Percentiles rank a stretch among this genome's conserved stretches.
Evolutionary conservation across 1,139 yeast species (phyloP).

Genomic region (Candida sp.): DNA sequence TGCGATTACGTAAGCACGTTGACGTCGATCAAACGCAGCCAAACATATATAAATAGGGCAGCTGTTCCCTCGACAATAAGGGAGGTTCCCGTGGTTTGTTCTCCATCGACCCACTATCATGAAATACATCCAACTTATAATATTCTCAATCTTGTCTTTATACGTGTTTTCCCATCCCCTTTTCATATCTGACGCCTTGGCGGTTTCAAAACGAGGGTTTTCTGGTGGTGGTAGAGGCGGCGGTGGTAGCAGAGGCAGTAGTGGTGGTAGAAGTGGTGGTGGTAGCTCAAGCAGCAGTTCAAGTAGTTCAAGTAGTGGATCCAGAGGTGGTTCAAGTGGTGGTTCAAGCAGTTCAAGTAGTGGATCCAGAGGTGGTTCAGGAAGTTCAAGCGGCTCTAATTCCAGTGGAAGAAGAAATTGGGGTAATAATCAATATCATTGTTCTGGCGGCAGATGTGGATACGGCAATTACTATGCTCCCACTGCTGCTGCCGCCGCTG

Average conservation of each 20-base stretch:
- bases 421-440: slow-evolving; percentile 7
- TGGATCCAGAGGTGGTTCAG: neutral
- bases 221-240: neutral
- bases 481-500: slow-evolving; percentile 15
- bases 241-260: neutral
- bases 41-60: neutral
- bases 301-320: slow-evolving; percentile 9
- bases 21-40: neutral
- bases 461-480: slow-evolving; percentile 16
- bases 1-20: neutral
- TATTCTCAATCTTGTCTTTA: neutral
- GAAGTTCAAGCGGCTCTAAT: neutral
- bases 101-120: neutral
- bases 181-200: neutral
- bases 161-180: neutral
- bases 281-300: slow-evolving; percentile 15
- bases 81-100: no score
- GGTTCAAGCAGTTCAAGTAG: slow-evolving; percentile 6
- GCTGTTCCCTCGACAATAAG: no score
- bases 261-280: slow-evolving; percentile 11
- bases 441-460: slow-evolving; percentile 10
- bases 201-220: neutral
- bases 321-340: neutral
- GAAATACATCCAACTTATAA: neutral
- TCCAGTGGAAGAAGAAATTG: neutral